Evolutionary conservation across 306 rosid species (phyloP).

Genomic region (Albizia julibrissin): DNA sequence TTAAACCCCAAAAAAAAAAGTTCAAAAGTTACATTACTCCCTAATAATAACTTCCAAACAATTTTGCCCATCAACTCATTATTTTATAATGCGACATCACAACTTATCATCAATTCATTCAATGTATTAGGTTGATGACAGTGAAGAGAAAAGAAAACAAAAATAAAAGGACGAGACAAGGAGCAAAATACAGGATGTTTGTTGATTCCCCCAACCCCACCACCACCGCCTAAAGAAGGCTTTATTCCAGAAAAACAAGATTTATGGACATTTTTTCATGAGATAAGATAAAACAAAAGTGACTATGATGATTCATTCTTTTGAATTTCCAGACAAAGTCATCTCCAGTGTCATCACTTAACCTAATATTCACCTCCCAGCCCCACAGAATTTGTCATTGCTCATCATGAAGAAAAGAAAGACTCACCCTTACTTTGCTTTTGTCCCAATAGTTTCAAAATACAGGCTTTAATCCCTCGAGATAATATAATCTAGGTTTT

Average conservation of each 20-base stretch:
- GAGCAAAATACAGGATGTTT: background rate
- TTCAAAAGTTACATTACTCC: too few relatives aligned
- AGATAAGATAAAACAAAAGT: conserved; percentile 29
- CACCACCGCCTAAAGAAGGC: background rate
- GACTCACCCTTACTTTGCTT: too few relatives aligned
- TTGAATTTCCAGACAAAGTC: conserved; percentile 28
- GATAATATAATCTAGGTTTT: too few relatives aligned
- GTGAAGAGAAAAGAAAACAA: background rate
- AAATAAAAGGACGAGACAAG: background rate
- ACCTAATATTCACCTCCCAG: background rate
- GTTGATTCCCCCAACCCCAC: conserved; percentile 12
- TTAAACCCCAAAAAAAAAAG: too few relatives aligned
- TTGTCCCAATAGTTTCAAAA: too few relatives aligned
- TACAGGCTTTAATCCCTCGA: too few relatives aligned
- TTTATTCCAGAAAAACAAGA: conserved; percentile 24
- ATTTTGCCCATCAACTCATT: too few relatives aligned
- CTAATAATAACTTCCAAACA: too few relatives aligned
- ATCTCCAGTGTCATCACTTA: conserved; percentile 12
- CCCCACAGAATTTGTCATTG: background rate
- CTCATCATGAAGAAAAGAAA: background rate
- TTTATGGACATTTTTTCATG: conserved; percentile 24
- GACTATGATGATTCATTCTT: conserved; percentile 32
- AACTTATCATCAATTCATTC: background rate
- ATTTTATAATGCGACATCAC: background rate
- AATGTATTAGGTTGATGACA: background rate